These are phyloP conservation scores for Claviceps cyperi DNA, from an alignment of 2,329 filamentous ascomycete genomes.

Conservation along the genomic window DNA sequence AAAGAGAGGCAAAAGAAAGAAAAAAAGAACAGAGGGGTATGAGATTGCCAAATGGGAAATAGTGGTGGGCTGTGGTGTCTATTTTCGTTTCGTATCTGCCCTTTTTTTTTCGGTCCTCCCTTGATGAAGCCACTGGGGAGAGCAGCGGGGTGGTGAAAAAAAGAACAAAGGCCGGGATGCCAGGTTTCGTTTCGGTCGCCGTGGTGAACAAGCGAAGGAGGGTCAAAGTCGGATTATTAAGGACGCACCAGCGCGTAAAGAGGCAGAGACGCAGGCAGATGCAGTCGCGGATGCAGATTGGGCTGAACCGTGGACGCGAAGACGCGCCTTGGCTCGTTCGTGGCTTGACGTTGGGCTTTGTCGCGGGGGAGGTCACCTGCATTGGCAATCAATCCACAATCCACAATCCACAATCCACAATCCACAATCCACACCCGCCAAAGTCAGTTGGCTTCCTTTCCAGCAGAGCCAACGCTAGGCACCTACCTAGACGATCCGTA, in stretches of 20 bases:
- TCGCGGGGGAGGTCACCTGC: background rate
- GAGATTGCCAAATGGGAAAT: background rate
- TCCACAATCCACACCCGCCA: too few relatives aligned
- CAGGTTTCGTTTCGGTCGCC: background rate
- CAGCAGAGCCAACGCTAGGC: too few relatives aligned
- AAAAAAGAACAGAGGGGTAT: background rate
- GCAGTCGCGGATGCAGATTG: background rate
- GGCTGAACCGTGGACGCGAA: background rate
- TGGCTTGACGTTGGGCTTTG: background rate
- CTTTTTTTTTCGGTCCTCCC: background rate
- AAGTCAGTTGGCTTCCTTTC: too few relatives aligned
- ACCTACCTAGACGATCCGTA: too few relatives aligned
- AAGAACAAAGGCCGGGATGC: background rate
- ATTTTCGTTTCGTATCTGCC: background rate
- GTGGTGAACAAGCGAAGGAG: conserved; percentile 4
- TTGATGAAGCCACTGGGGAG: background rate
- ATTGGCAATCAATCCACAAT: background rate
- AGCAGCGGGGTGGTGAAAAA: conserved; percentile 1
- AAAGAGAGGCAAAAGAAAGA: background rate
- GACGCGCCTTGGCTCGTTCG: background rate
- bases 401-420: too few relatives aligned
- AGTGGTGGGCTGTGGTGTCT: background rate
- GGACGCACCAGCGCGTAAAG: too few relatives aligned
- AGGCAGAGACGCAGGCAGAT: background rate
- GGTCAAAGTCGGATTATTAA: background rate